Conservation (phyloP, 148 eudicot species). For the Euryodendron excelsum region DNA sequence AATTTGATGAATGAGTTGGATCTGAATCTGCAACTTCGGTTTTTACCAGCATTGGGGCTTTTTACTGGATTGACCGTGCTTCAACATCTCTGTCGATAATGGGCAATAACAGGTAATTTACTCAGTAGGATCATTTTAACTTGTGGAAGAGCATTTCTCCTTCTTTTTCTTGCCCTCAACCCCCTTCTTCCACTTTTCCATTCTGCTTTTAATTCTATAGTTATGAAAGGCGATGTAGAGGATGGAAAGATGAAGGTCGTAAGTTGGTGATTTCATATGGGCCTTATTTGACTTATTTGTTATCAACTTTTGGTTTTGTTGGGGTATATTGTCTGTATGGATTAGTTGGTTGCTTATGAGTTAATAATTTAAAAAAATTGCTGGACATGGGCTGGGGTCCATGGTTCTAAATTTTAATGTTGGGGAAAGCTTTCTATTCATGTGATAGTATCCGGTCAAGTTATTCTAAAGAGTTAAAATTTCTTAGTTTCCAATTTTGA, state of each 20-base stretch:
- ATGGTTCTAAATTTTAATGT: too few relatives aligned
- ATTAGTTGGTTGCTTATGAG: not conserved
- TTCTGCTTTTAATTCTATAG: too few relatives aligned
- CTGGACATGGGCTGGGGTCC: not conserved
- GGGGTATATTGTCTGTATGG: not conserved
- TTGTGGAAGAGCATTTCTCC: slow-evolving; percentile 3
- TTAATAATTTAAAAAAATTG: not conserved
- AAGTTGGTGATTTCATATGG: not conserved
- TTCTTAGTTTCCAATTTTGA: not conserved
- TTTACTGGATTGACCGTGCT: slow-evolving; percentile 86
- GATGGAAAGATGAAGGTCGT: too few relatives aligned
- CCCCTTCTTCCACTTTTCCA: too few relatives aligned
- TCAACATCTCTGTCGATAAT: slow-evolving; percentile 60
- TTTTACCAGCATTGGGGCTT: slow-evolving; percentile 75
- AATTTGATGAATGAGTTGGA: not conserved
- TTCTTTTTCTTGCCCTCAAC: not conserved
- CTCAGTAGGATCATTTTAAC: not conserved
- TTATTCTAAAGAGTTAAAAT: not conserved
- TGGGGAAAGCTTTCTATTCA: not conserved
- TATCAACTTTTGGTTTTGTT: not conserved
- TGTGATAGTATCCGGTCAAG: not conserved
- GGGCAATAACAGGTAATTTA: slow-evolving; percentile 47
- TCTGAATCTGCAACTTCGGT: slow-evolving; percentile 16
- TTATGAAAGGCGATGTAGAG: too few relatives aligned
- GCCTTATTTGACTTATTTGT: not conserved